Conservation (phyloP, 1,284 basidiomycete species). For the Phlebopus sp. region DNA sequence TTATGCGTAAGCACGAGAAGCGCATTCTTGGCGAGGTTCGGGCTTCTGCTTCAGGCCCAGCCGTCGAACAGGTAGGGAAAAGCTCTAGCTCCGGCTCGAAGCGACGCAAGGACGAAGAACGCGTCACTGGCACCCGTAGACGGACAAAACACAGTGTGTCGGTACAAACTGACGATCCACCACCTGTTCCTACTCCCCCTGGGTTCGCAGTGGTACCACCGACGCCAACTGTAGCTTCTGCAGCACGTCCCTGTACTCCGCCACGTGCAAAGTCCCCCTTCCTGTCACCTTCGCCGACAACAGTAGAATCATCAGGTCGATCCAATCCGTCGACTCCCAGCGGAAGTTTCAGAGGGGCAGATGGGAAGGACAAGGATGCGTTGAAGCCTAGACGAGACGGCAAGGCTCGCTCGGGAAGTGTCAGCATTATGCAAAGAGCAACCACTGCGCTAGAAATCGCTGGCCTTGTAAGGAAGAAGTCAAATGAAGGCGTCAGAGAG, state of each 20-base stretch:
- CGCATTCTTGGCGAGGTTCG: slow-evolving; percentile 41
- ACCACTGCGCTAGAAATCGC: slow-evolving; percentile 84
- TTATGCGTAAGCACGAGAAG: slow-evolving; percentile 77
- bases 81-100: slow-evolving; percentile 25
- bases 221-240: slow-evolving; percentile 57
- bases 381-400: slow-evolving; percentile 46
- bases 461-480: slow-evolving; percentile 78
- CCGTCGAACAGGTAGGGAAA: slow-evolving; percentile 26
- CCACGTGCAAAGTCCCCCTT: slow-evolving; percentile 53
- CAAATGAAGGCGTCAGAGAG: slow-evolving; percentile 64
- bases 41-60: slow-evolving; percentile 24
- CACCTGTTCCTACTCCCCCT: slow-evolving; percentile 47
- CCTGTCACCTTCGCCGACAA: slow-evolving; percentile 62
- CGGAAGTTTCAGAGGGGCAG: slow-evolving; percentile 42
- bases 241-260: slow-evolving; percentile 48
- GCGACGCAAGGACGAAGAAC: slow-evolving; percentile 32
- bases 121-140: slow-evolving; percentile 17
- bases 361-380: slow-evolving; percentile 45
- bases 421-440: slow-evolving; percentile 91
- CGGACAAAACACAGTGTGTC: slow-evolving; percentile 22
- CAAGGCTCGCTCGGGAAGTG: slow-evolving; percentile 77
- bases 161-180: slow-evolving; percentile 27
- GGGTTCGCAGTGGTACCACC: slow-evolving; percentile 70
- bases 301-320: slow-evolving; percentile 44
- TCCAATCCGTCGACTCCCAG: slow-evolving; percentile 68